phyloP scores from a whole-genome alignment of 805 yeast genomes.

The Naumovozyma castellii region DNA sequence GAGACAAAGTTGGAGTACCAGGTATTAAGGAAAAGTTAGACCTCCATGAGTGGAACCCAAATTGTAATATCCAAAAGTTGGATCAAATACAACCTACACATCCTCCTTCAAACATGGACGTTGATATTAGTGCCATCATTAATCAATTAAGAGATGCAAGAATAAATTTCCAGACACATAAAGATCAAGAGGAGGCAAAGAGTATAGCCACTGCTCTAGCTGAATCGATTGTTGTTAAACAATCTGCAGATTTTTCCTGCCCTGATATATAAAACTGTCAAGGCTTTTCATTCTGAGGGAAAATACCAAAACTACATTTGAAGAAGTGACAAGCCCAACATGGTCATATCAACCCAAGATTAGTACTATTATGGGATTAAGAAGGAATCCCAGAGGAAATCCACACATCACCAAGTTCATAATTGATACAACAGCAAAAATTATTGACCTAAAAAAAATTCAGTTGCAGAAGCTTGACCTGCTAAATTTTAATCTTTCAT shows the following conservation, averaged over 20 bases:
- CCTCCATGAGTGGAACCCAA: background rate
- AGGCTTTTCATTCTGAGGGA: too few relatives aligned
- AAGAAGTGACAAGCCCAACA: too few relatives aligned
- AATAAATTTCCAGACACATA: background rate
- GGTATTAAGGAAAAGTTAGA: background rate
- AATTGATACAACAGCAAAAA: conserved; percentile 1
- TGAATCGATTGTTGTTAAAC: too few relatives aligned
- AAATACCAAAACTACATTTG: too few relatives aligned
- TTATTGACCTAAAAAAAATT: background rate
- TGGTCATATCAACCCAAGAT: too few relatives aligned
- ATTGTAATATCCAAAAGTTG: background rate
- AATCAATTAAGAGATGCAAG: background rate
- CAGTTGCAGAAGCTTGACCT: conserved; percentile 25
- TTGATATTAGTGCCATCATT: background rate
- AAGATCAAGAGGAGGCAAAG: background rate
- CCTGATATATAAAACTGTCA: too few relatives aligned
- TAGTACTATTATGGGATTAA: conserved; percentile 13
- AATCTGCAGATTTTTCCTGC: too few relatives aligned
- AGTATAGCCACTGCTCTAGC: background rate
- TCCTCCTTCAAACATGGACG: too few relatives aligned
- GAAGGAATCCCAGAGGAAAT: conserved; percentile 11
- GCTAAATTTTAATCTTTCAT: conserved; percentile 22
- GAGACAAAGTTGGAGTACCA: background rate
- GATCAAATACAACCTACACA: too few relatives aligned
- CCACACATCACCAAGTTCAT: conserved; percentile 13